Evolutionary conservation across 2,329 filamentous ascomycete species (phyloP).

Genomic region (Ophiostoma angusticollis): DNA sequence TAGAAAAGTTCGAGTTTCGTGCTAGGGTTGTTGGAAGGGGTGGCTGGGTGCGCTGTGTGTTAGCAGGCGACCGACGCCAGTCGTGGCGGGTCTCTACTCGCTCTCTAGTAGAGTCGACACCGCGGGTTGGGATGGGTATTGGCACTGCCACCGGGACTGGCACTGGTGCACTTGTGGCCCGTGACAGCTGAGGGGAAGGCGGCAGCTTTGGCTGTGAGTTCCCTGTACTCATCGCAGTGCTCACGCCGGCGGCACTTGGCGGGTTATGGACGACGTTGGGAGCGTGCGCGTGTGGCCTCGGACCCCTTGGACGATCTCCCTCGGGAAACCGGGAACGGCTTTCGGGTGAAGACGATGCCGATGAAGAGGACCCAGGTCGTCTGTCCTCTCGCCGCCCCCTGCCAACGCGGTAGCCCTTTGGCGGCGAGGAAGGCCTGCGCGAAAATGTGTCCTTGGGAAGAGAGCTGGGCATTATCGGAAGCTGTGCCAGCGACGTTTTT

Average conservation of each 20-base stretch:
- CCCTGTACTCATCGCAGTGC: too few relatives aligned
- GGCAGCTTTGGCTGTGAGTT: slow-evolving; percentile 2
- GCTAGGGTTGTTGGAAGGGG: slow-evolving; percentile 4
- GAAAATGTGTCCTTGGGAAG: slow-evolving; percentile 1
- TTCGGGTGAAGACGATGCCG: slow-evolving; percentile 20
- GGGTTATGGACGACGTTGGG: slow-evolving; percentile 18
- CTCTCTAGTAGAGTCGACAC: not conserved
- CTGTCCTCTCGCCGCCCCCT: slow-evolving; percentile 14
- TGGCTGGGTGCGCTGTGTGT: not conserved
- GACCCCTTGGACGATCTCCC: slow-evolving; percentile 11
- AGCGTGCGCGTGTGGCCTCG: slow-evolving; percentile 17
- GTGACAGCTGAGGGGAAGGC: not conserved
- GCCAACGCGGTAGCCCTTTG: slow-evolving; percentile 3
- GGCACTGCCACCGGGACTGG: slow-evolving; percentile 7
- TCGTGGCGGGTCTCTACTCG: slow-evolving; percentile 4
- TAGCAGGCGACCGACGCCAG: slow-evolving; percentile 6
- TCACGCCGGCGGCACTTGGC: not conserved
- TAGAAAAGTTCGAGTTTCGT: slow-evolving; percentile 7
- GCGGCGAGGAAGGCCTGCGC: not conserved
- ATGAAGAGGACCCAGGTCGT: slow-evolving; percentile 18
- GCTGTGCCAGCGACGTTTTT: slow-evolving; percentile 12
- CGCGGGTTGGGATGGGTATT: slow-evolving; percentile 1
- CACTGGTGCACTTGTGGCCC: slow-evolving; percentile 1
- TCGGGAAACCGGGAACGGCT: slow-evolving; percentile 8
- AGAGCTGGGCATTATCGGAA: slow-evolving; percentile 3